These are phyloP conservation scores for Pythium guiyangense DNA, from an alignment of 352 stramenopile genomes.

Conservation along the genomic window DNA sequence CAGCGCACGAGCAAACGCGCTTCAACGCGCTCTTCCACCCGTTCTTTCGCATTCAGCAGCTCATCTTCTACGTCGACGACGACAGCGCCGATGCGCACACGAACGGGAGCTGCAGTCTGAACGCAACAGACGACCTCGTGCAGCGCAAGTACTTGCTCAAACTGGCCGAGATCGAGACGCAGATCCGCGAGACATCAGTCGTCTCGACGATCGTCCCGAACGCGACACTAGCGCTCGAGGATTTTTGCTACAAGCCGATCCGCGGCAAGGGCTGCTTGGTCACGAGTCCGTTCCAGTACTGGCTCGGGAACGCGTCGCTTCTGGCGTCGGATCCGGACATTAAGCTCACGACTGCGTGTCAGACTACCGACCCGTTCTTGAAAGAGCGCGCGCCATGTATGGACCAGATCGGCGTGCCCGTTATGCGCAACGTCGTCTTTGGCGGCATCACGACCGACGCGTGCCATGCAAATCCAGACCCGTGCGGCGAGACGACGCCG, in stretches of 20 bases:
- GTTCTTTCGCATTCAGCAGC: constrained; percentile 85
- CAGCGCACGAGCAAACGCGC: constrained; percentile 55
- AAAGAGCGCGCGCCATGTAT: constrained; percentile 71
- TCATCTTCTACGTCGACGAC: constrained; percentile 74
- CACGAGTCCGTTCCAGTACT: constrained; percentile 83
- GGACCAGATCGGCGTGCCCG: constrained; percentile 87
- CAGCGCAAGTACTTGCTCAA: constrained; percentile 49
- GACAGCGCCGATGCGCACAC: constrained; percentile 7
- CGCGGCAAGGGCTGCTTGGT: constrained; percentile 75
- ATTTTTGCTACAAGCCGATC: constrained; percentile 83
- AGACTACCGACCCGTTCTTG: constrained; percentile 59
- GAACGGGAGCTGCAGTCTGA: constrained; percentile 12
- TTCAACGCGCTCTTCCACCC: constrained; percentile 81
- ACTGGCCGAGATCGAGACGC: constrained; percentile 58
- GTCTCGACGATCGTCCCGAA: constrained; percentile 20
- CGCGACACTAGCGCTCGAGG: constrained; percentile 42
- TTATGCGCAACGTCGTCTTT: constrained; percentile 89
- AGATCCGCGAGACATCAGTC: constrained; percentile 36
- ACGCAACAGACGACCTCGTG: constrained; percentile 46
- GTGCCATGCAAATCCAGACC: constrained; percentile 77
- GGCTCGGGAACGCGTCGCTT: constrained; percentile 50
- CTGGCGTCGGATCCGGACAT: constrained; percentile 67
- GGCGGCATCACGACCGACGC: constrained; percentile 56
- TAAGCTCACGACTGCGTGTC: constrained; percentile 85
- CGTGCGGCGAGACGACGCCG: constrained; percentile 75